A percentile compares a stretch with the other conserved stretches of the same genome.
phyloP scores from a whole-genome alignment of 345 rosid genomes.

The Rhodamnia rubescens region DNA sequence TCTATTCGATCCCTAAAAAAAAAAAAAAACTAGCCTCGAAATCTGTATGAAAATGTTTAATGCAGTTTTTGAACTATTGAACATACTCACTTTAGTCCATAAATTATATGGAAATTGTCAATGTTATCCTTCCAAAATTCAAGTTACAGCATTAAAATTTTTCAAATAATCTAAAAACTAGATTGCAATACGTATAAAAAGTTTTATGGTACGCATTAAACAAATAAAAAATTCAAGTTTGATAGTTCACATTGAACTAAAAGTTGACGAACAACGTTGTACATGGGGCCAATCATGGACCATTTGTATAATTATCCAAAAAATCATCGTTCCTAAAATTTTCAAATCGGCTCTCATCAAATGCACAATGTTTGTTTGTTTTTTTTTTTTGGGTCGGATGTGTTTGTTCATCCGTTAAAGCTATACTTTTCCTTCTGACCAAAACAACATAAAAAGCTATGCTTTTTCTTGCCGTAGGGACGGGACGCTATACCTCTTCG shows the following conservation, averaged over 20 bases:
- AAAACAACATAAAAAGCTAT: neutral
- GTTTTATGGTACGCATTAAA: neutral
- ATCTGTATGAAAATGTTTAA: neutral
- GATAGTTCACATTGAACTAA: rapidly evolving
- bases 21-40: too few species aligned
- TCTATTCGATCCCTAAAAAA: too few species aligned
- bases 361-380: neutral
- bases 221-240: rapidly evolving
- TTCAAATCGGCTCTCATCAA: neutral
- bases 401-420: neutral
- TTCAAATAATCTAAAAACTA: neutral
- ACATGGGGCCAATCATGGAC: rapidly evolving
- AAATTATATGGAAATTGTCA: too few species aligned
- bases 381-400: too few species aligned
- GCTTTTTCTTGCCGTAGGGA: neutral
- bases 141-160: neutral
- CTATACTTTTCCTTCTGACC: neutral
- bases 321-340: neutral
- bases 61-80: too few species aligned
- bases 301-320: neutral
- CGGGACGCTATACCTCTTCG: neutral
- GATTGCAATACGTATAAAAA: neutral
- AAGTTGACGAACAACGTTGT: rapidly evolving
- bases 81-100: too few species aligned
- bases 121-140: neutral